Evolutionary conservation across 2,329 filamentous ascomycete species (phyloP), one percentile per base, ranked within the genome.

Genomic region (Colletotrichum camelliae): DNA sequence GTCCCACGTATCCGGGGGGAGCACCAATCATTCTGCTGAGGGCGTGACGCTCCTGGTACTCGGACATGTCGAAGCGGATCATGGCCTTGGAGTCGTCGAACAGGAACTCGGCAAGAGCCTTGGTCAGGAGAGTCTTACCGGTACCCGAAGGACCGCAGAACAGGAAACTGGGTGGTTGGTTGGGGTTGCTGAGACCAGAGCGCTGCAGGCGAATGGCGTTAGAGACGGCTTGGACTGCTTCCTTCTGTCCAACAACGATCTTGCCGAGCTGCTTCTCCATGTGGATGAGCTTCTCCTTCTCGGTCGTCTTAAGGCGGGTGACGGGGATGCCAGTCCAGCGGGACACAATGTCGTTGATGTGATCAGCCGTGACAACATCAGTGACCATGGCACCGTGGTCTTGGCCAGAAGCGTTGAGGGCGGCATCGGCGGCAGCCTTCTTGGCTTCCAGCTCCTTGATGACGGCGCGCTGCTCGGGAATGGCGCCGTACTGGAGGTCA

Each of bases 1-100:
- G 96, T 18, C 97, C 97, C 75, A 99, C 96, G 80, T 99, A 99
- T 78, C 97, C 97, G 6, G 97, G 97, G 24, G 97, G 97, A 24
- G 97, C 96, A 83, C 97, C 97, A 80, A 99, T 99, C 95, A 99
- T 98, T 76, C 97, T 93, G 83, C 95, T 98, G 16, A 99, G 91
- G 1, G 96, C 94, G 84, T 99, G 97, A 7, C 96, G 94, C 86
- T 99, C 97, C 85, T 99, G 97, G 85, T 99, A 99, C 86, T 99
- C 97, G 7, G 96, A 98, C 97, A 99, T 99, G 84, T 99, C 97
- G 87, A 99, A 98, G 52, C 97, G 94, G 81, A 99, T 98, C 97
- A 99, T 98, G 39, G 96, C 89, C 88, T 98, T 98, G 31, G 96
- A 88, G 80, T 99, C 97, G 83, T 99, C 97, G 87, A 99, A 99